Base-by-base conservation (phyloP, 2,329 filamentous ascomycete genomes). In the Epichloe scottii region DNA sequence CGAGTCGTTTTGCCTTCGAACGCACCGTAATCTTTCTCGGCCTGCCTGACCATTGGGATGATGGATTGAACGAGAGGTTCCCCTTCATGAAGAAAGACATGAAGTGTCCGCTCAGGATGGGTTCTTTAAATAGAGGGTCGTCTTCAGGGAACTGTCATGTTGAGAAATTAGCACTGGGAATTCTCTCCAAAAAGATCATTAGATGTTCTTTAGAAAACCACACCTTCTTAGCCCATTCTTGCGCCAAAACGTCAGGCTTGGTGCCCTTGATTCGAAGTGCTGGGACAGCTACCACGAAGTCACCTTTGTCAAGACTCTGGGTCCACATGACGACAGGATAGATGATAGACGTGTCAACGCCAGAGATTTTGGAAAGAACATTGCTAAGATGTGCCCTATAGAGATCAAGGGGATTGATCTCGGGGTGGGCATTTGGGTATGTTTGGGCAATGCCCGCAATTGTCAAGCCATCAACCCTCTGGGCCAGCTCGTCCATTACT, bases 281-380 rank as follows among this genome's bases (percentile, higher is more conserved):
- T 15, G 89, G 86, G 8, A 88, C 81, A 8, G 88, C 83, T 45
- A 95, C 69, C 49, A 87, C 78, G 59, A 94, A 70, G 68, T 95
- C 89, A 46, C 89, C 89, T 72, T 90, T 89, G 57, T 93, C 88
- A 21, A 89, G 74, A 38, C 83, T 80, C 55, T 80, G 74, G 5
- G 88, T 91, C 86, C 87, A 91, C 70, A 85, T 79, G 41, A 95
- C 71, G 38, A 81, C 81, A 26, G 81, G 79, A 69, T 87, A 89
- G 63, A 94, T 83, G 59, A 89, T 80, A 50, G 76, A 72, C 35
- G 75, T 66, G 52, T 87, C 84, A 30, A 88, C 84, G 21, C 84
- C 85, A 2, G 84, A 87, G 54, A 89, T 77, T 19, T 79, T 71
- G 35, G 79, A 71, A 40, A 94, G 71, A 46, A 87, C 71, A 41